These are phyloP conservation scores for Cordyceps fumosorosea DNA, from an alignment of 2,329 filamentous ascomycete genomes.

Conservation along the genomic window DNA sequence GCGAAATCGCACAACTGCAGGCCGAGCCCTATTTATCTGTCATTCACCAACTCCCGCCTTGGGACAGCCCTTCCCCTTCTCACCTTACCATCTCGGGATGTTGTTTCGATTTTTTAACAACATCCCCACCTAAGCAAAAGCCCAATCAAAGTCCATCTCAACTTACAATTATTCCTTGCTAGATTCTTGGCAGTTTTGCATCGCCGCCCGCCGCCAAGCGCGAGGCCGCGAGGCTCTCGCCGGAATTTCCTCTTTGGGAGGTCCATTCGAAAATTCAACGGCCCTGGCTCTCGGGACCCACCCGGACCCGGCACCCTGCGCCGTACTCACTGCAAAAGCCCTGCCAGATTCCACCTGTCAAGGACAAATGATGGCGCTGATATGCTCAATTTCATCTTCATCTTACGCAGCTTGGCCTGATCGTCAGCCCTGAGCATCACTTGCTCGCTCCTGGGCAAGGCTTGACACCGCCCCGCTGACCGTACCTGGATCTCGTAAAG, in stretches of 20 bases:
- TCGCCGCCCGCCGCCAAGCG: neutral
- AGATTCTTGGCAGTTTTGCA: neutral
- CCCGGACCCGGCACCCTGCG: neutral
- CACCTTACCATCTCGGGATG: neutral
- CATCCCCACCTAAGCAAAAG: neutral
- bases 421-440: neutral
- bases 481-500: neutral
- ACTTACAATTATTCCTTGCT: neutral
- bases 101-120: neutral
- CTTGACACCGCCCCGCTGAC: neutral
- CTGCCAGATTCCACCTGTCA: neutral
- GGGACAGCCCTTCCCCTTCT: no score
- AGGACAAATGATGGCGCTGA: neutral
- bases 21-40: no score
- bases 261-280: constrained; percentile 1
- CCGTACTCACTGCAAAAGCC: neutral
- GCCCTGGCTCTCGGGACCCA: neutral
- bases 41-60: neutral
- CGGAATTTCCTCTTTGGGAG: constrained; percentile 5
- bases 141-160: no score
- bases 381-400: neutral
- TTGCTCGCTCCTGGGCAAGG: neutral
- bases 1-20: no score
- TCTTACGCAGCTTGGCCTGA: neutral
- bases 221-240: neutral